These are phyloP conservation scores for Vinca minor DNA, from an alignment of 257 asterid species.

Conservation along the genomic window DNA sequence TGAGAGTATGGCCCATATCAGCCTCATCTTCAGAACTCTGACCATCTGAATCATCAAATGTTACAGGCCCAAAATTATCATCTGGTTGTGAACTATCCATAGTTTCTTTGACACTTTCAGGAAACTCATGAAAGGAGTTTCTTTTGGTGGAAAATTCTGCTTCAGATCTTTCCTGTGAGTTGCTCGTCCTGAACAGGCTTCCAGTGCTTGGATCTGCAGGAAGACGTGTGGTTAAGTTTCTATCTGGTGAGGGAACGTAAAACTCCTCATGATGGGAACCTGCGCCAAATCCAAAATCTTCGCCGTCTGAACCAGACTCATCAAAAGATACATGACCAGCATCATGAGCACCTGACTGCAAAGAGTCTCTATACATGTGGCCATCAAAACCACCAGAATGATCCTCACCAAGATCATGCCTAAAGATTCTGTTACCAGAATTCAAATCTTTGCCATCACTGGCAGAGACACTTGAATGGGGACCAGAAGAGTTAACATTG, in stretches of 20 bases:
- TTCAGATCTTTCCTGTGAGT: constrained; percentile 27
- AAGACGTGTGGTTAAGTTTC: constrained; percentile 27
- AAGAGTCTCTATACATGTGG: constrained; percentile 24
- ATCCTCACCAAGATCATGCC: constrained; percentile 26
- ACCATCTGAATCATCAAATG: constrained; percentile 65
- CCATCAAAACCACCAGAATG: constrained; percentile 23
- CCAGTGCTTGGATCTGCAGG: constrained; percentile 26
- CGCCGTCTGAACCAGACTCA: constrained; percentile 56
- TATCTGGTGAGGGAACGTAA: constrained; percentile 36
- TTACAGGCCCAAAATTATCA: constrained; percentile 29
- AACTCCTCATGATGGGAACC: constrained; percentile 46
- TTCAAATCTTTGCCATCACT: constrained; percentile 37
- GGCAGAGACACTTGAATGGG: constrained; percentile 35
- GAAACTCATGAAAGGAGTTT: constrained; percentile 30
- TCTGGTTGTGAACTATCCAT: constrained; percentile 30
- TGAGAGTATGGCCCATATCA: constrained; percentile 19
- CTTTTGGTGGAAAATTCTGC: constrained; percentile 24
- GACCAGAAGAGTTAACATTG: constrained; percentile 34
- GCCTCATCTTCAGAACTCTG: constrained; percentile 46
- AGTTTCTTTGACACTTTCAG: constrained; percentile 26
- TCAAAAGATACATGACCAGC: constrained; percentile 44
- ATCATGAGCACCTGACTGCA: constrained; percentile 31
- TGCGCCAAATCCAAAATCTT: constrained; percentile 24
- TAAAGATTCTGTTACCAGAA: constrained; percentile 31
- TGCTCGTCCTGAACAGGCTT: constrained; percentile 28